Evolutionary conservation across 2,329 filamentous ascomycete genomes (phyloP), one percentile per base, ranked within the genome.

Genomic region (Epichloe gansuensis): DNA sequence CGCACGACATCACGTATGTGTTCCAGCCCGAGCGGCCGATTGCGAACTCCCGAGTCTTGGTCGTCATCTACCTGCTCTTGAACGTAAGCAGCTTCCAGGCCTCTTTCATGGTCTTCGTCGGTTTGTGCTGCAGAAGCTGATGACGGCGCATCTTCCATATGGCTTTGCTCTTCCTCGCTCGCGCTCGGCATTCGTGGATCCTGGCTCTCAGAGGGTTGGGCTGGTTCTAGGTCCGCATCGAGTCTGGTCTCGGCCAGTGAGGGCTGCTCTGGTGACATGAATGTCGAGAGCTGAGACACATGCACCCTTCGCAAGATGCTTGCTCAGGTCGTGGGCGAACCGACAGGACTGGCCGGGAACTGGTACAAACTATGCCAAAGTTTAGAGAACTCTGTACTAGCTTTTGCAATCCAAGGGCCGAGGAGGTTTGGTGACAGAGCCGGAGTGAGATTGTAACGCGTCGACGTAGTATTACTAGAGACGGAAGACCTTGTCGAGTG

Each of bases 1-100:
- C 83, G 82, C 55, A 94, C 61, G 17, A 68, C 58, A n/a, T 65
- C 59, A 25, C 66, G 64, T 4, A 64, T 57, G 6, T 56, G 50
- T 34, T 51, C 40, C 8, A 42, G 25, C 1, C 35, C 39, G 9
- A 53, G 56, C 2, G 34, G 41, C n/a, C 47, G 50, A 11, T 47
- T 53, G n/a, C 38, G 43, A 31, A 51, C 17, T 8, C 23, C 31
- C 4, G 15, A 9, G 25, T 50, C 36, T 23, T 40, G n/a, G 15
- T 50, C 43, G 17, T 49, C 40, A 2, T 45, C 23, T n/a, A 34
- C 13, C 17, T 25, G 17, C 3, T 36, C 13, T 38, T 42, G 34
- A 11, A 31, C 8, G 34, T 21, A 1, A 40, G 39, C 12, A 17
- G 39, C 13, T 27, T 42, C 11, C 21, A 4, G 7, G 34, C 15